Evolutionary conservation across 192 early-diverging fungal genomes (phyloP).

Genomic region (Ambispora gerdemannii): DNA sequence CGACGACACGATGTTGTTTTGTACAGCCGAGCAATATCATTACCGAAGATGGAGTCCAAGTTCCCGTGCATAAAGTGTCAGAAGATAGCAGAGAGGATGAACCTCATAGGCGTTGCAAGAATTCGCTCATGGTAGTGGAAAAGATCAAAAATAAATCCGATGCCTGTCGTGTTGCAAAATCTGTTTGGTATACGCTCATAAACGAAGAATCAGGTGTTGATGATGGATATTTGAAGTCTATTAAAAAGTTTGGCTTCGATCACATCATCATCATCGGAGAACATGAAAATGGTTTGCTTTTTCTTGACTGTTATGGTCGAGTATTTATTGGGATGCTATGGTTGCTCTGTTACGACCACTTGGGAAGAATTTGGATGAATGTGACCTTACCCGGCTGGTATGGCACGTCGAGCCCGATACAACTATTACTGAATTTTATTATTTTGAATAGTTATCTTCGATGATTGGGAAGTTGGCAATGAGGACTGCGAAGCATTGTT

Average conservation of each 20-base stretch:
- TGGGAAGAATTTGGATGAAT: too few species aligned
- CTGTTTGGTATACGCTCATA: not conserved
- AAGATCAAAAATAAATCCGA: conserved; percentile 13
- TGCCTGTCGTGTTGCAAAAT: not conserved
- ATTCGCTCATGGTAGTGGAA: conserved; percentile 11
- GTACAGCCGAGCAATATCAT: not conserved
- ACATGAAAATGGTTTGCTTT: not conserved
- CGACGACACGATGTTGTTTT: conserved; percentile 5
- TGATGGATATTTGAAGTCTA: not conserved
- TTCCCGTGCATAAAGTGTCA: not conserved
- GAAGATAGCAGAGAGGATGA: conserved; percentile 1
- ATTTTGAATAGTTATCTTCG: too few species aligned
- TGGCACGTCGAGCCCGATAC: not conserved
- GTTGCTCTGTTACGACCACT: conserved; percentile 7
- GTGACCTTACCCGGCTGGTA: not conserved
- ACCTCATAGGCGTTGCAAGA: not conserved
- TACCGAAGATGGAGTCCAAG: not conserved
- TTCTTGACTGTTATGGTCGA: too few species aligned
- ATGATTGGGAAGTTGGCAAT: too few species aligned
- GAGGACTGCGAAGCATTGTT: too few species aligned
- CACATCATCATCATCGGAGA: not conserved
- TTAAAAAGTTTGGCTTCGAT: conserved; percentile 17
- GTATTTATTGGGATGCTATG: conserved; percentile 11
- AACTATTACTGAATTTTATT: conserved; percentile 6
- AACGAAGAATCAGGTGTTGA: not conserved